Percentiles rank a stretch among this genome's conserved stretches.
phyloP scores from a whole-genome alignment of 768 basidiomycete species.

The Gloeopeniophorella convolvens region DNA sequence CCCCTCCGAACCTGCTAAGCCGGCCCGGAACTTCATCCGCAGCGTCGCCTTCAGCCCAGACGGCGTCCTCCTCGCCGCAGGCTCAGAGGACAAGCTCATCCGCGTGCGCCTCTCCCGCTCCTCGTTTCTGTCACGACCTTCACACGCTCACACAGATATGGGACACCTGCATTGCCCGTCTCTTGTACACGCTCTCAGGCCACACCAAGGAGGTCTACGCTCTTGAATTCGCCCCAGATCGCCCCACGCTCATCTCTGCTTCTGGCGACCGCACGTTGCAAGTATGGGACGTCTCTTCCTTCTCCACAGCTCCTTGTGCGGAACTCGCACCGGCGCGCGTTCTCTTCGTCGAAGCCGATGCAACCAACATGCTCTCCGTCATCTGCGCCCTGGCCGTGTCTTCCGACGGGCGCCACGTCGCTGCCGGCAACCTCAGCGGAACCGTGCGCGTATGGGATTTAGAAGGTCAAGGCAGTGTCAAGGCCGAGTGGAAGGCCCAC shows the following conservation, averaged over 20 bases:
- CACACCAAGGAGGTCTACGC: constrained; percentile 1
- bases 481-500: constrained; percentile 38
- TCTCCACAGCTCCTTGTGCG: neutral
- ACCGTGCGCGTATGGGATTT: constrained; percentile 48
- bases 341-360: neutral
- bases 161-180: neutral
- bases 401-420: constrained; percentile 35
- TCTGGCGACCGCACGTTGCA: constrained; percentile 2
- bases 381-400: neutral
- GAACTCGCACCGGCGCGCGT: neutral
- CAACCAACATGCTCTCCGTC: neutral
- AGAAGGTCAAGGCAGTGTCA: constrained; percentile 25
- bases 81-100: constrained; percentile 31
- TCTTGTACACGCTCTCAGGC: neutral
- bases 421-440: constrained; percentile 48
- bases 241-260: neutral
- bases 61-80: constrained; percentile 27
- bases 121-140: neutral
- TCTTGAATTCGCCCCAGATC: neutral
- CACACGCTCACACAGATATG: neutral
- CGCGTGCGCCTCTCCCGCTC: constrained; percentile 26
- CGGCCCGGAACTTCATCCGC: constrained; percentile 27
- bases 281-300: neutral
- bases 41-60: constrained; percentile 30
- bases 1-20: too few species aligned